Base-by-base conservation (phyloP, 2,329 filamentous ascomycete species). In the Fusarium sp. region DNA sequence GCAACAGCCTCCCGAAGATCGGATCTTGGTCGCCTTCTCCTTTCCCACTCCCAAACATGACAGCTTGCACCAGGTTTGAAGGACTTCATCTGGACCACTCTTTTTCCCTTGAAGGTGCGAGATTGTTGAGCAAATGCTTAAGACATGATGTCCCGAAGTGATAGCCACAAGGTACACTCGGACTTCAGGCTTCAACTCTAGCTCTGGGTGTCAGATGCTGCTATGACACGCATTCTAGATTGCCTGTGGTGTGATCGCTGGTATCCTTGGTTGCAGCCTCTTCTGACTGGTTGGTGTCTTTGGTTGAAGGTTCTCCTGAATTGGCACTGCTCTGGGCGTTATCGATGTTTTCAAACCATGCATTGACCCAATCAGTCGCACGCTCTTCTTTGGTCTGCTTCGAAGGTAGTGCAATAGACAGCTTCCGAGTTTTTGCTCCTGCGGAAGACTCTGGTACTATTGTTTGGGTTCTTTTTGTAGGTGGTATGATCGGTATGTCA, bases 121-220 rank as follows among this genome's bases (percentile, higher is more conserved):
- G 27, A 29, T 29, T 11, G 10, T 11, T 29, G 27, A 29, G 27
- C 10, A 29, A 29, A 8, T 25, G 25, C 25, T 25, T 25, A 25
- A 58, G 52, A n/a, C 77, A 78, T 6, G 44, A 10, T 24, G 24
- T 25, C 24, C 75, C 75, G 49, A 76, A 75, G 16, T 18, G 20
- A 51, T 78, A 76, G 15, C 77, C 75, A 45, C 76, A 78, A 8
- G 69, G 46, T 69, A 76, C 3, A 58, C 62, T 22, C 51, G 55
- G 12, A 18, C 25, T 44, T 78, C 76, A 11, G 34, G 34, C 24
- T 18, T 1, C 13, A 12, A 25, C 34, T n/a, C 18, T 18, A n/a
- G 18, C 34, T 38, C 18, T 38, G 18, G 34, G 34, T 38, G 18
- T n/a, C 34, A 12, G 34, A n/a, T 38, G 11, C 34, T 38, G 34